Conservation (phyloP, 441 rosid species). For the Adansonia rubrostipa region DNA sequence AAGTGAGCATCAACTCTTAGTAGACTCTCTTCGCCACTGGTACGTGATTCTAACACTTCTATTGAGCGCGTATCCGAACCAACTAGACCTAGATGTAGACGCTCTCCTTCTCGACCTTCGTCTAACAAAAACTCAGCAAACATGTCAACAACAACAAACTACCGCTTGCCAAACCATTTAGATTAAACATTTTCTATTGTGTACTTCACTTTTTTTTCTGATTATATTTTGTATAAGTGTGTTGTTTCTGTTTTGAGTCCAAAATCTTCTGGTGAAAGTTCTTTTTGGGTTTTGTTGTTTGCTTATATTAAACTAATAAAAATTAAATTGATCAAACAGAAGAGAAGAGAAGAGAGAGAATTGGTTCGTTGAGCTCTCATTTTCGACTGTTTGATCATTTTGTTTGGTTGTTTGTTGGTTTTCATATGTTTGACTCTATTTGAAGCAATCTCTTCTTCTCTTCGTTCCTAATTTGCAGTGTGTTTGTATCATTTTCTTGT, state of each 20-base stretch:
- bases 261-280: conserved; percentile 29
- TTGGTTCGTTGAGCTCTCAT: conserved; percentile 78
- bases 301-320: conserved; percentile 21
- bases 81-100: background rate
- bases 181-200: conserved; percentile 8
- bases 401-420: conserved; percentile 40
- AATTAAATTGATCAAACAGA: background rate
- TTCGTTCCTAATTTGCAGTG: conserved; percentile 34
- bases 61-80: conserved; percentile 16
- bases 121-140: conserved; percentile 23
- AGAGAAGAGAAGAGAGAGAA: conserved; percentile 2
- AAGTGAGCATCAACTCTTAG: background rate
- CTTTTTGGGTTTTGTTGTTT: conserved; percentile 25
- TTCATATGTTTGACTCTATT: conserved; percentile 61
- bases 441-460: conserved; percentile 62
- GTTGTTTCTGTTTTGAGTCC: conserved; percentile 22
- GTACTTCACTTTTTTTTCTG: background rate
- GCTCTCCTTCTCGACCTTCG: conserved; percentile 10
- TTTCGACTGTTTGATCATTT: conserved; percentile 53
- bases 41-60: background rate
- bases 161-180: background rate
- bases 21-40: conserved; percentile 24
- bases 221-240: background rate
- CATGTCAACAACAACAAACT: conserved; percentile 29
- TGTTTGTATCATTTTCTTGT: conserved; percentile 32